Percentiles rank a stretch among this genome's conserved stretches.
Conservation (phyloP, 306 rosid genomes). For the Betula pendula region DNA sequence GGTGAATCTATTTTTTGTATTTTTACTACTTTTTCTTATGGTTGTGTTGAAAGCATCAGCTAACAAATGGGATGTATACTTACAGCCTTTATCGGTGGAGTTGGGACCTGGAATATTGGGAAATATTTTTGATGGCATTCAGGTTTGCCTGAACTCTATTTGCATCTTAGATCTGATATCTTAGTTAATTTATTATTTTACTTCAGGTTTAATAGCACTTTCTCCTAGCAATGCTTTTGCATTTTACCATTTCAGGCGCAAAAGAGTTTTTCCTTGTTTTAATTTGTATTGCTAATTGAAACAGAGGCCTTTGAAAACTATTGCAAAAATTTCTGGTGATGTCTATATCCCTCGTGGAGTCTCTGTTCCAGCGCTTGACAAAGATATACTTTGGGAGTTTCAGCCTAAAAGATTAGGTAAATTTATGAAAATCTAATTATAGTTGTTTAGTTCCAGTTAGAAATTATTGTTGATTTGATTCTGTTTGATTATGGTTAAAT, state of each 20-base stretch:
- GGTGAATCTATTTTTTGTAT: constrained; percentile 43
- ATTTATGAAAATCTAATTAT: constrained; percentile 7
- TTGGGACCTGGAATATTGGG: constrained; percentile 99
- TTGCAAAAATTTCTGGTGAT: constrained; percentile 91
- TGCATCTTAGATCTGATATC: constrained; percentile 9
- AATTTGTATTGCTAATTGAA: constrained; percentile 3
- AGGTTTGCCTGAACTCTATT: constrained; percentile 54
- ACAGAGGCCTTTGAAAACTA: constrained; percentile 98
- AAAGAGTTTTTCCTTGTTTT: neutral
- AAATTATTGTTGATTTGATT: neutral
- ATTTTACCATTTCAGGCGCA: neutral
- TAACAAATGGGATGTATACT: constrained; percentile 24
- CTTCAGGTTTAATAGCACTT: neutral
- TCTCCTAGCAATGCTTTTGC: neutral
- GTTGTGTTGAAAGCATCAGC: constrained; percentile 20
- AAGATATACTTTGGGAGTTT: constrained; percentile 93
- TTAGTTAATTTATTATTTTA: neutral
- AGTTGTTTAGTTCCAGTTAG: neutral
- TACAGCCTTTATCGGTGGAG: constrained; percentile 98
- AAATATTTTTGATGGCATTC: constrained; percentile 97
- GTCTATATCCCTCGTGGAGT: constrained; percentile 99
- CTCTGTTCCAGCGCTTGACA: constrained; percentile 97
- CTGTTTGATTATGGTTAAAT: constrained; percentile 16
- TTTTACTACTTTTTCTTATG: constrained; percentile 7
- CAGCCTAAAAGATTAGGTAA: constrained; percentile 87